phyloP scores from a whole-genome alignment of 2,329 filamentous ascomycete genomes.

The Ambrosiella xylebori region DNA sequence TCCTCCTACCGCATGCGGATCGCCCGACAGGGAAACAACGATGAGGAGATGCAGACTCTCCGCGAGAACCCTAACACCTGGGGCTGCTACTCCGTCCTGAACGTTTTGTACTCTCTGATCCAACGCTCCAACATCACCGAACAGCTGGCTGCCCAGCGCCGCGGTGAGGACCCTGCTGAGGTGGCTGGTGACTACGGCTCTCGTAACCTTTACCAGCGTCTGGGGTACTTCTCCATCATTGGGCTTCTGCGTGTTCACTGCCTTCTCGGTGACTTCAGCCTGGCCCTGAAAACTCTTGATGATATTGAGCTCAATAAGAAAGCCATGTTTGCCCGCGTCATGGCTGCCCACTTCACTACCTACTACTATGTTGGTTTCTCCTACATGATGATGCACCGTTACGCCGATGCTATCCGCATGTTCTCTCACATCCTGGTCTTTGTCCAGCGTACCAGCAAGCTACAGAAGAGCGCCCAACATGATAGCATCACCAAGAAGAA shows the following conservation, averaged over 20 bases:
- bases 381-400: constrained; percentile 99
- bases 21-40: constrained; percentile 65
- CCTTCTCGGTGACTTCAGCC: constrained; percentile 90
- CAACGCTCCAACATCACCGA: constrained; percentile 96
- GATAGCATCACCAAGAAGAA: constrained; percentile 99
- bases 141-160: constrained; percentile 87
- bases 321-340: constrained; percentile 98
- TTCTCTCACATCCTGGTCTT: constrained; percentile 99
- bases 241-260: constrained; percentile 91
- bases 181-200: constrained; percentile 92
- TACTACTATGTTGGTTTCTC: constrained; percentile 99
- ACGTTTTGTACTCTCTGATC: constrained; percentile 97
- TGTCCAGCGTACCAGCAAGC: constrained; percentile 98
- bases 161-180: constrained; percentile 71
- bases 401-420: constrained; percentile 98
- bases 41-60: constrained; percentile 80
- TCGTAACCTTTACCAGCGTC: constrained; percentile 90
- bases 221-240: constrained; percentile 99
- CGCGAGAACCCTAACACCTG: constrained; percentile 97
- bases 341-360: constrained; percentile 98
- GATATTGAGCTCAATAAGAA: constrained; percentile 99
- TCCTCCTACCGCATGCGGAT: constrained; percentile 90
- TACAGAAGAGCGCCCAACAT: constrained; percentile 97
- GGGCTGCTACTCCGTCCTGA: constrained; percentile 98
- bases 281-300: constrained; percentile 95